These are phyloP conservation scores for Tulasnella sp. DNA, from an alignment of 768 basidiomycete genomes.

Conservation along the genomic window DNA sequence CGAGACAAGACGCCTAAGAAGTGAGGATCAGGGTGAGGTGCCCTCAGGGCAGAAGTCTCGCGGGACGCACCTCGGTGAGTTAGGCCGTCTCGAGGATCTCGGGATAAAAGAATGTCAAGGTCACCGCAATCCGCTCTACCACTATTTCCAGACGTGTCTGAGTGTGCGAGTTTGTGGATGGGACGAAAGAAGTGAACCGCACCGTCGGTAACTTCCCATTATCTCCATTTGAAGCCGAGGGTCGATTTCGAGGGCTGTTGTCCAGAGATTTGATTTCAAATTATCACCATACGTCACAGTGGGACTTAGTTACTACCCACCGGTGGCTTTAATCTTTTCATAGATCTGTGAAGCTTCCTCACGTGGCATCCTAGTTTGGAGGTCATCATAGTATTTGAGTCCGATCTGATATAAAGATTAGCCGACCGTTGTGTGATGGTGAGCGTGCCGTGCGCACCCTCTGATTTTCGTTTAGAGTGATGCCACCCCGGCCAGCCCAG, in stretches of 20 bases:
- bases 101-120: conserved; percentile 85
- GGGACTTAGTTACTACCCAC: conserved; percentile 42
- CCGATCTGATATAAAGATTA: conserved; percentile 46
- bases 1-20: conserved; percentile 55
- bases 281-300: background rate
- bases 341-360: conserved; percentile 73
- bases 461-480: conserved; percentile 58
- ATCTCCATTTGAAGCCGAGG: conserved; percentile 69
- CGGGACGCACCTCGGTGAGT: conserved; percentile 62
- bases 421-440: background rate
- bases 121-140: conserved; percentile 83
- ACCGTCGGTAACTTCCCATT: conserved; percentile 90
- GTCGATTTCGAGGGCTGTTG: conserved; percentile 65
- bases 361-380: conserved; percentile 81
- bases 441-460: conserved; percentile 35
- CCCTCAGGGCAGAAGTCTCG: conserved; percentile 22
- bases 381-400: conserved; percentile 69
- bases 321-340: conserved; percentile 64
- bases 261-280: background rate
- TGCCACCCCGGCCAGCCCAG: conserved; percentile 52
- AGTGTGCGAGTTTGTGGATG: background rate
- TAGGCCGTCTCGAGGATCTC: conserved; percentile 63
- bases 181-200: conserved; percentile 39
- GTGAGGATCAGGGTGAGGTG: background rate
- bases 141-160: conserved; percentile 40